Conservation (phyloP, 257 asterid genomes). For the Plantago ovata region DNA sequence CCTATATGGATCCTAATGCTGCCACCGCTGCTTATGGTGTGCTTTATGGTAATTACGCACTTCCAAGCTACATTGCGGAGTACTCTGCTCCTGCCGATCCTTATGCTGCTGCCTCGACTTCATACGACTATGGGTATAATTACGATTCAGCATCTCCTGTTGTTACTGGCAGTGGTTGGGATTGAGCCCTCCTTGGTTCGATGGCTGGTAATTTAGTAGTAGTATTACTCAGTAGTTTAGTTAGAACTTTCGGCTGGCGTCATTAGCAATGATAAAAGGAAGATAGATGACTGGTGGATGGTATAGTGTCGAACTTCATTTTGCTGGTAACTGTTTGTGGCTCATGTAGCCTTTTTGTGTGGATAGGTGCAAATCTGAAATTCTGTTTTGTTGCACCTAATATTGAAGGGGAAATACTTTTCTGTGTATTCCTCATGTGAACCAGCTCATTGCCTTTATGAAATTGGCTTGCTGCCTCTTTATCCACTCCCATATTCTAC, state of each 20-base stretch:
- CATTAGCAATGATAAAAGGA: background rate
- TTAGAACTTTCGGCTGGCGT: background rate
- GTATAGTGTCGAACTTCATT: background rate
- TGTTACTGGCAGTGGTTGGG: slow-evolving; percentile 36
- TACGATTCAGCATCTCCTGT: slow-evolving; percentile 15
- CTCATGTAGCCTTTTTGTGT: background rate
- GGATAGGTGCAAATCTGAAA: background rate
- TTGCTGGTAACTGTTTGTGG: background rate
- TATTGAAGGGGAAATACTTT: background rate
- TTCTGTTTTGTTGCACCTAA: slow-evolving; percentile 2
- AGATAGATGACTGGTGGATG: background rate
- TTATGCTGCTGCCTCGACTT: background rate
- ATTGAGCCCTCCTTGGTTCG: slow-evolving; percentile 15
- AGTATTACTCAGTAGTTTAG: background rate
- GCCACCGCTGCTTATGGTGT: slow-evolving; percentile 11
- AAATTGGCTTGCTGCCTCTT: background rate
- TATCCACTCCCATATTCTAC: no score
- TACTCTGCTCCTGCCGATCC: slow-evolving; percentile 12
- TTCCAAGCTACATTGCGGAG: slow-evolving; percentile 10
- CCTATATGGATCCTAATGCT: slow-evolving; percentile 1
- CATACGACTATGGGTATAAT: slow-evolving; percentile 13
- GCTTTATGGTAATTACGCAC: slow-evolving; percentile 10
- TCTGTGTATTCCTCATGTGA: background rate
- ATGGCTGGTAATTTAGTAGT: no score
- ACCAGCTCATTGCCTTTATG: background rate